Conservation (phyloP, 1,284 basidiomycete species). For the Ustilago crameri region DNA sequence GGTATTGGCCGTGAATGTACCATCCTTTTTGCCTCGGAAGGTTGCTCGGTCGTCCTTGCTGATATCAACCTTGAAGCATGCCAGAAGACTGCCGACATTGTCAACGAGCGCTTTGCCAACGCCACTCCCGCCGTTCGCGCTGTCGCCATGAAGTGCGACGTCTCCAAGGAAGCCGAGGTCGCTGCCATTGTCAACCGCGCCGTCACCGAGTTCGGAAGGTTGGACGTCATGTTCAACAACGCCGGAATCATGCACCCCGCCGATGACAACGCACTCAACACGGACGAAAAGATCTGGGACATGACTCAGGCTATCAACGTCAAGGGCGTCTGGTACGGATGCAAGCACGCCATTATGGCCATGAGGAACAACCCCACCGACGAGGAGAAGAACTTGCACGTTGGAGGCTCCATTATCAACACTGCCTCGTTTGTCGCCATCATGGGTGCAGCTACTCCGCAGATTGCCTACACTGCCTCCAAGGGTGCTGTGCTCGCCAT, state of each 20-base stretch:
- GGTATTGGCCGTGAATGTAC: slow-evolving; percentile 94
- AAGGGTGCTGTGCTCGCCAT: slow-evolving; percentile 96
- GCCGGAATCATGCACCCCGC: slow-evolving; percentile 91
- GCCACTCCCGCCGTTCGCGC: slow-evolving; percentile 71
- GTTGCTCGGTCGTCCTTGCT: slow-evolving; percentile 84
- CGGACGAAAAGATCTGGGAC: slow-evolving; percentile 90
- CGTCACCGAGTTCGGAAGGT: slow-evolving; percentile 83
- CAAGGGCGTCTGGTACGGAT: slow-evolving; percentile 98
- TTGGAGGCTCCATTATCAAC: slow-evolving; percentile 94
- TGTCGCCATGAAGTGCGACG: slow-evolving; percentile 82
- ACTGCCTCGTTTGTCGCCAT: slow-evolving; percentile 94
- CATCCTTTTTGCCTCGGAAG: slow-evolving; percentile 90
- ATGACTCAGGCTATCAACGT: slow-evolving; percentile 84
- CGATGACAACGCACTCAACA: slow-evolving; percentile 93
- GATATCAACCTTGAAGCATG: slow-evolving; percentile 84
- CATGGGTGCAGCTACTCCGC: slow-evolving; percentile 93
- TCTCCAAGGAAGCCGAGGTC: slow-evolving; percentile 85
- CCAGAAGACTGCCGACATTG: slow-evolving; percentile 76
- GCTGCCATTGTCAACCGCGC: slow-evolving; percentile 83
- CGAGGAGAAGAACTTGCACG: slow-evolving; percentile 79
- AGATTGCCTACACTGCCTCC: slow-evolving; percentile 79
- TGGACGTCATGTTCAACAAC: slow-evolving; percentile 79
- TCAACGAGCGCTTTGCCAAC: slow-evolving; percentile 77
- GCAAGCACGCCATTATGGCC: slow-evolving; percentile 90
- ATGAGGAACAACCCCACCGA: slow-evolving; percentile 89